Conservation (phyloP, 2,329 filamentous ascomycete genomes). For the Xylaria sp. region DNA sequence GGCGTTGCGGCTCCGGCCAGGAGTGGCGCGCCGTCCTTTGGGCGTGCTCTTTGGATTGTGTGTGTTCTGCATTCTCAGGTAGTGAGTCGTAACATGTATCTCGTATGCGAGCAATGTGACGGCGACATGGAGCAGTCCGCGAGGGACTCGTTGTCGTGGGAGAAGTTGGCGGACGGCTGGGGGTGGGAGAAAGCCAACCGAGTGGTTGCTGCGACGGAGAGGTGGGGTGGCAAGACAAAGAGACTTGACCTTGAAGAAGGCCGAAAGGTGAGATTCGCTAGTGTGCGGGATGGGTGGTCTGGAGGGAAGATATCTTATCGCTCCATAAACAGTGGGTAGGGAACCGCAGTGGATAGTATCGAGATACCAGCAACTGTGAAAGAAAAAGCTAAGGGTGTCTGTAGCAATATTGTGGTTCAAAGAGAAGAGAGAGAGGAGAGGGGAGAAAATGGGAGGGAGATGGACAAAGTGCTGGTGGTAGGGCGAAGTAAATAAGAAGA, state of each 20-base stretch:
- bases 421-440: neutral
- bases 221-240: slow-evolving; percentile 14
- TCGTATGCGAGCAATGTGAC: slow-evolving; percentile 7
- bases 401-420: neutral
- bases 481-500: neutral
- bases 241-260: neutral
- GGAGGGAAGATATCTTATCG: neutral
- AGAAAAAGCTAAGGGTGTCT: neutral
- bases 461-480: neutral
- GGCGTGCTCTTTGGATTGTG: slow-evolving; percentile 34
- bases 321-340: neutral
- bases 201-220: slow-evolving; percentile 3
- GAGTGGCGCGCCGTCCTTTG: slow-evolving; percentile 36
- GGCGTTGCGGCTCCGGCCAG: slow-evolving; percentile 36
- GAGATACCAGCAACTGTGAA: neutral
- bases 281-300: neutral
- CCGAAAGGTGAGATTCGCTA: neutral
- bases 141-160: slow-evolving; percentile 7
- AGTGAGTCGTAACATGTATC: slow-evolving; percentile 28
- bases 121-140: slow-evolving; percentile 7
- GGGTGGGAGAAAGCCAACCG: neutral
- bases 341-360: neutral
- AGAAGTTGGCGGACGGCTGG: neutral
- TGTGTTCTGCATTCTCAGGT: slow-evolving; percentile 34
- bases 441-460: no score